Conservation (phyloP, 2,329 filamentous ascomycete species). For the Colletotrichum sp. region DNA sequence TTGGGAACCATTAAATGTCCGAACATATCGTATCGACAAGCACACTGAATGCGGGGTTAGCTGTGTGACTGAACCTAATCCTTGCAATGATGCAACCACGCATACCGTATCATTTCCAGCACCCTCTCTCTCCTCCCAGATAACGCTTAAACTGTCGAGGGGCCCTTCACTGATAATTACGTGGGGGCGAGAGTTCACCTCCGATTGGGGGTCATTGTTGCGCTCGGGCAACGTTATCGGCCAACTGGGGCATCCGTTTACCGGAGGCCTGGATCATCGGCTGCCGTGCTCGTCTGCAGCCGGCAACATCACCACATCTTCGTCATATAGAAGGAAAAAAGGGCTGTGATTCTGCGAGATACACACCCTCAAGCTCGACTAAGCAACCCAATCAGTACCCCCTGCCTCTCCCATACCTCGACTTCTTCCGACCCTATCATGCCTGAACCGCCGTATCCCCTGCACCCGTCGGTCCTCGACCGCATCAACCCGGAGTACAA, state of each 20-base stretch:
- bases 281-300: neutral
- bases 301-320: neutral
- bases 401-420: neutral
- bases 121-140: neutral
- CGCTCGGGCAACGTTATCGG: neutral
- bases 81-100: neutral
- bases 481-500: slow-evolving; percentile 55
- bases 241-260: neutral
- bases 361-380: neutral
- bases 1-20: neutral
- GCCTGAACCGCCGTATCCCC: slow-evolving; percentile 33
- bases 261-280: neutral
- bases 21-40: neutral
- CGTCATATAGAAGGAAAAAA: neutral
- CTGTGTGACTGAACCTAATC: neutral
- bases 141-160: neutral
- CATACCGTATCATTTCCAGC: neutral
- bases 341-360: neutral
- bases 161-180: neutral
- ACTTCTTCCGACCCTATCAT: neutral
- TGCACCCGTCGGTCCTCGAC: slow-evolving; percentile 28
- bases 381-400: neutral
- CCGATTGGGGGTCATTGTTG: neutral
- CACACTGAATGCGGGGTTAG: neutral
- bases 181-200: neutral